Percentiles rank a stretch among this genome's conserved stretches.
phyloP scores from a whole-genome alignment of 106 monocot species.

The Posidonia australis region DNA sequence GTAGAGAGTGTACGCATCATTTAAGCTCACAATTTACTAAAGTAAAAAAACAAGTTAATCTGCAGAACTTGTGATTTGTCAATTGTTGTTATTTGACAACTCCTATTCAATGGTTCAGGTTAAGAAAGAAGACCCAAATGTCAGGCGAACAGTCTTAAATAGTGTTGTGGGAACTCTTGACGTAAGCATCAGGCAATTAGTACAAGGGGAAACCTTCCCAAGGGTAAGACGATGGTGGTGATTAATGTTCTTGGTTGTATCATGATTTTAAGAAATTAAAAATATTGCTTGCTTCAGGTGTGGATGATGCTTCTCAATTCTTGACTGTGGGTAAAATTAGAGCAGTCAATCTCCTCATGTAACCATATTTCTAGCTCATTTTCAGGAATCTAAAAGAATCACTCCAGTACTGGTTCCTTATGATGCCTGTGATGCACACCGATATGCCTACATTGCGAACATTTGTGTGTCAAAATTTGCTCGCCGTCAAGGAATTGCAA shows the following conservation, averaged over 20 bases:
- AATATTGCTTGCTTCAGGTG: not conserved
- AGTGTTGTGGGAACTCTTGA: conserved; percentile 47
- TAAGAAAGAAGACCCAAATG: conserved; percentile 41
- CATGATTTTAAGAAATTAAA: not conserved
- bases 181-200: conserved; percentile 29
- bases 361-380: not conserved
- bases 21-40: too few species aligned
- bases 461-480: conserved; percentile 43
- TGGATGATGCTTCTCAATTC: not conserved
- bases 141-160: conserved; percentile 33
- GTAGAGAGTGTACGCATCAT: too few species aligned
- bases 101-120: conserved; percentile 15
- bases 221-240: conserved; percentile 19
- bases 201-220: conserved; percentile 29
- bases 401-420: conserved; percentile 9
- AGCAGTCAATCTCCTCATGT: not conserved
- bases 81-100: not conserved
- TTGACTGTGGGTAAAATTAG: not conserved
- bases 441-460: conserved; percentile 40
- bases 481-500: conserved; percentile 40
- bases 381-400: conserved; percentile 17
- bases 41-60: too few species aligned
- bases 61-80: not conserved
- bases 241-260: not conserved
- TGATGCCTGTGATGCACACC: conserved; percentile 9